Percentiles rank a stretch among this genome's conserved stretches.
Evolutionary conservation across 2,329 filamentous ascomycete species (phyloP).

Genomic region (Plectosphaerella sp.): DNA sequence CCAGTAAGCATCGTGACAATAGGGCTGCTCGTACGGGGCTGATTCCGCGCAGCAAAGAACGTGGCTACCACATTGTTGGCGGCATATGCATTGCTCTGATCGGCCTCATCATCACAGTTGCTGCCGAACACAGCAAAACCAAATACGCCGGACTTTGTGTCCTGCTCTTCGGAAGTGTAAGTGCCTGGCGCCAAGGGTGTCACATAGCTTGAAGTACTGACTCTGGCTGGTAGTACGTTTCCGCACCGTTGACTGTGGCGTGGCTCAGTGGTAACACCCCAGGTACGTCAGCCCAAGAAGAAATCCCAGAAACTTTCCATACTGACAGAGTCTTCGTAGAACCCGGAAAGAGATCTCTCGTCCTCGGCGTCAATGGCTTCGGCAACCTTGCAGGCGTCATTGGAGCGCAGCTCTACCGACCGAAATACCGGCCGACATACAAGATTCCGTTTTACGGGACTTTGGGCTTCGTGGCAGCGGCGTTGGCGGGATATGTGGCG

Average conservation of each 20-base stretch:
- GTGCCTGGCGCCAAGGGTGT: no score
- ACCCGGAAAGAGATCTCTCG: conserved; percentile 24
- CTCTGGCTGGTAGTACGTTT: conserved; percentile 13
- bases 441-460: conserved; percentile 24
- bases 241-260: conserved; percentile 24
- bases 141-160: conserved; percentile 24
- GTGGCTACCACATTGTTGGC: conserved; percentile 23
- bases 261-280: conserved; percentile 27
- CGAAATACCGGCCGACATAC: conserved; percentile 24
- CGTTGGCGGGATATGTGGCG: conserved; percentile 23
- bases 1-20: conserved; percentile 6
- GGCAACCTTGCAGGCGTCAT: conserved; percentile 27
- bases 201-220: no score
- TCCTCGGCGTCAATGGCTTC: conserved; percentile 28
- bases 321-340: conserved; percentile 4
- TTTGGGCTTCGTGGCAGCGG: conserved; percentile 20
- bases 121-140: conserved; percentile 9
- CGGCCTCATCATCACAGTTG: conserved; percentile 19
- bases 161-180: conserved; percentile 20
- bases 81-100: conserved; percentile 19
- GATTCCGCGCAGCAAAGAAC: conserved; percentile 12
- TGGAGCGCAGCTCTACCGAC: conserved; percentile 21
- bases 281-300: not conserved
- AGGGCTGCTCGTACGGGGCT: no score
- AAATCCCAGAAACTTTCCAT: not conserved